These are phyloP conservation scores for Juglanconis juglandina DNA, from an alignment of 2,329 filamentous ascomycete species.

Conservation along the genomic window DNA sequence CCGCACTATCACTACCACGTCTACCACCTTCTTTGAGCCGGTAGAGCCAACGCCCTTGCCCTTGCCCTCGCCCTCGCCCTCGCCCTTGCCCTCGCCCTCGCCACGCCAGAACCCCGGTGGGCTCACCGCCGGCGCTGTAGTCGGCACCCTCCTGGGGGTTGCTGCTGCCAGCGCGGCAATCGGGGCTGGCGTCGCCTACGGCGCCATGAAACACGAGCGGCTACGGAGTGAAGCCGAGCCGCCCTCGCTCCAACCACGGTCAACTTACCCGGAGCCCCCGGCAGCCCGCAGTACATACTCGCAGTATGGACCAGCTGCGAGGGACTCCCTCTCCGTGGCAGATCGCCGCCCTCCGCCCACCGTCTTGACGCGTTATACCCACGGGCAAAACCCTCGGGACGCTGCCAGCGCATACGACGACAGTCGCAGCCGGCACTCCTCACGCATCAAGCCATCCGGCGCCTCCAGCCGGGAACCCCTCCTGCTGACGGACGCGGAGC, in stretches of 20 bases:
- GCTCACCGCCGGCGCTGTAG: constrained; percentile 58
- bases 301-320: constrained; percentile 36
- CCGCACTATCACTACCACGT: constrained; percentile 34
- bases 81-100: constrained; percentile 16
- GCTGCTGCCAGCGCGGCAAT: constrained; percentile 74
- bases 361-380: constrained; percentile 23
- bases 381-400: constrained; percentile 31
- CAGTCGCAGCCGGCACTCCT: constrained; percentile 37
- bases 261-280: constrained; percentile 42
- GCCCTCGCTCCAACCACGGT: constrained; percentile 39
- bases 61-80: constrained; percentile 21
- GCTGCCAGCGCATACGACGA: constrained; percentile 39
- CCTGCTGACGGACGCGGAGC: constrained; percentile 39
- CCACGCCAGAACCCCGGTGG: constrained; percentile 38
- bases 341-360: constrained; percentile 32
- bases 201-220: constrained; percentile 58
- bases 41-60: constrained; percentile 13
- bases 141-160: constrained; percentile 64
- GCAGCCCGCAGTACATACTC: constrained; percentile 33
- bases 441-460: constrained; percentile 31
- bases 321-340: constrained; percentile 28
- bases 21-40: constrained; percentile 22
- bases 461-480: constrained; percentile 34
- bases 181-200: constrained; percentile 62
- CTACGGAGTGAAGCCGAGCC: constrained; percentile 40